A percentile compares a stretch with the other conserved stretches of the same genome.
phyloP scores from a whole-genome alignment of 2,329 filamentous ascomycete species.

The Macrophomina pseudophaseolina region DNA sequence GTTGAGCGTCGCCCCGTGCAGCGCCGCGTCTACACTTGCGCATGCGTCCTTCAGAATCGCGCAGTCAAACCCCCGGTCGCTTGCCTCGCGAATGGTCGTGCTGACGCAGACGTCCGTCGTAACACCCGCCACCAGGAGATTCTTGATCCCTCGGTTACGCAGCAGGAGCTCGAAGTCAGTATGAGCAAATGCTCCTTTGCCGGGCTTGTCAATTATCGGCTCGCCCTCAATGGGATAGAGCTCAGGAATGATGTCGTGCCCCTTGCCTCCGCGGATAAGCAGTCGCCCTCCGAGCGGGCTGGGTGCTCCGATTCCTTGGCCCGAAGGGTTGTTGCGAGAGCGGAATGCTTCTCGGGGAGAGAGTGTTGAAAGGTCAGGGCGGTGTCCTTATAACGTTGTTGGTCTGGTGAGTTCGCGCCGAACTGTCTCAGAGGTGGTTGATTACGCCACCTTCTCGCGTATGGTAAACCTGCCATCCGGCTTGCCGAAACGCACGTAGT shows the following conservation, averaged over 20 bases:
- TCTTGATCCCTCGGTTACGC: constrained; percentile 57
- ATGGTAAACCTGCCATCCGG: constrained; percentile 53
- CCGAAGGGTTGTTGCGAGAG: constrained; percentile 56
- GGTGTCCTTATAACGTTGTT: constrained; percentile 42
- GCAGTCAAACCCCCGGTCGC: constrained; percentile 61
- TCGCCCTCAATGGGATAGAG: constrained; percentile 54
- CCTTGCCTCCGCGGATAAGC: constrained; percentile 62
- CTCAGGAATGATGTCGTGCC: constrained; percentile 63
- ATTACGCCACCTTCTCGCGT: constrained; percentile 51
- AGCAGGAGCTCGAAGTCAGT: constrained; percentile 61
- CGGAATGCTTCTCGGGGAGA: constrained; percentile 60
- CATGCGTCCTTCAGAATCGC: constrained; percentile 56
- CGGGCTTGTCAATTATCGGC: constrained; percentile 61
- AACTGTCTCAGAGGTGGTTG: neutral
- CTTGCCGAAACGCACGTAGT: constrained; percentile 48
- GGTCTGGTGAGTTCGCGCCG: neutral
- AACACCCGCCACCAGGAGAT: constrained; percentile 59
- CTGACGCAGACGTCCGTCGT: constrained; percentile 63
- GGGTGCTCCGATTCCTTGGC: constrained; percentile 56
- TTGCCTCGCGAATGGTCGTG: constrained; percentile 61
- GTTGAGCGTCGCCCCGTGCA: constrained; percentile 40
- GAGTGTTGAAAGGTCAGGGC: constrained; percentile 61
- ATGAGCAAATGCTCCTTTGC: constrained; percentile 58
- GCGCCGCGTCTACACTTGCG: constrained; percentile 38
- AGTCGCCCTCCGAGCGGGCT: constrained; percentile 62